A percentile compares a stretch with the other conserved stretches of the same genome.
phyloP scores from a whole-genome alignment of 768 basidiomycete genomes.

The Amanita muscaria region DNA sequence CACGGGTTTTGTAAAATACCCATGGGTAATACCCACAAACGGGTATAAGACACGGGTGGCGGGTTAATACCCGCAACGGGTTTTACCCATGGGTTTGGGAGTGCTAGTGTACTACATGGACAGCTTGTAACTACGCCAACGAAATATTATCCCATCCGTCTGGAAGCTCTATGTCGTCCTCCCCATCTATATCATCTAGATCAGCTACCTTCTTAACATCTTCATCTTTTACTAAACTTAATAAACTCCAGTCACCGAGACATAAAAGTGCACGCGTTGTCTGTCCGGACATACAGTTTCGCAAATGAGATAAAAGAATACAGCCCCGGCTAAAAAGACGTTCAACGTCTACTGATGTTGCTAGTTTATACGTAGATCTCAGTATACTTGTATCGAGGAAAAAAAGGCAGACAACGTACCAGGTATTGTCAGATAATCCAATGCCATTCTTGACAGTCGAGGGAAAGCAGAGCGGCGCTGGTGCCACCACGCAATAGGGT shows the following conservation, averaged over 20 bases:
- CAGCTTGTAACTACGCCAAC: too few relatives aligned
- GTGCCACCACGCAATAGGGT: slow-evolving; percentile 1
- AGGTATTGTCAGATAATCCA: slow-evolving; percentile 1
- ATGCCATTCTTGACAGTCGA: background rate
- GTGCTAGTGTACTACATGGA: too few relatives aligned
- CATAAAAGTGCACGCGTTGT: slow-evolving; percentile 21
- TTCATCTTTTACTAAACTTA: slow-evolving; percentile 11
- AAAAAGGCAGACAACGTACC: background rate
- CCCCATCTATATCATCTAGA: slow-evolving; percentile 6
- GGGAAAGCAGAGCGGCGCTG: background rate
- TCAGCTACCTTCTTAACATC: too few relatives aligned
- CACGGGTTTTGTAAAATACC: too few relatives aligned
- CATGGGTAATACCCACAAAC: too few relatives aligned
- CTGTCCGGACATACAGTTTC: slow-evolving; percentile 17
- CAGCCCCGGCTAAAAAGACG: slow-evolving; percentile 19
- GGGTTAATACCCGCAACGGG: too few relatives aligned
- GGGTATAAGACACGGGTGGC: too few relatives aligned
- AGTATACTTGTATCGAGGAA: background rate
- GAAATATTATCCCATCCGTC: too few relatives aligned
- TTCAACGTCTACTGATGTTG: slow-evolving; percentile 10
- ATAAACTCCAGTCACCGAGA: slow-evolving; percentile 20
- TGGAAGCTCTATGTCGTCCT: too few relatives aligned
- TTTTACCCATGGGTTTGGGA: too few relatives aligned
- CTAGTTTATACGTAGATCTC: slow-evolving; percentile 1
- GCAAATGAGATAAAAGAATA: slow-evolving; percentile 19